phyloP scores from a whole-genome alignment of 108 stramenopile genomes.

The Cyclotella choctawhatcheeana region DNA sequence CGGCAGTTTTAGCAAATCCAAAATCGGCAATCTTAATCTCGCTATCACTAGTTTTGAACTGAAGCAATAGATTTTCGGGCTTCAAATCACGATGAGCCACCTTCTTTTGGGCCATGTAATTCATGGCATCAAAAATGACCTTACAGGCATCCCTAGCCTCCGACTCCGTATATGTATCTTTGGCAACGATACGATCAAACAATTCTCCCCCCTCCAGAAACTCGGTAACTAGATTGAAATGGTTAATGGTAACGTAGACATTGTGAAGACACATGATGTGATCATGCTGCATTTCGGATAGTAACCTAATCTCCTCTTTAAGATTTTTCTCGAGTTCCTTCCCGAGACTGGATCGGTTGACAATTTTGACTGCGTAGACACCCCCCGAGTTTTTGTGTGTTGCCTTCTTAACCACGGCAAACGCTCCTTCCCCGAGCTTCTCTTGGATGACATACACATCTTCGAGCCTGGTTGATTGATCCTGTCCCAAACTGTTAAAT shows the following conservation, averaged over 20 bases:
- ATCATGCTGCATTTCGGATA: conserved; percentile 74
- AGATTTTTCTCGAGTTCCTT: conserved; percentile 35
- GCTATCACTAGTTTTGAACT: conserved; percentile 76
- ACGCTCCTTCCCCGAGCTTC: conserved; percentile 78
- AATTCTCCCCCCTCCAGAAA: conserved; percentile 87
- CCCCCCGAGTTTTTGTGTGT: conserved; percentile 51
- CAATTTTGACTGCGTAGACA: conserved; percentile 68
- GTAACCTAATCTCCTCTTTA: conserved; percentile 64
- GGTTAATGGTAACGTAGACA: conserved; percentile 68
- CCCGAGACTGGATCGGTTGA: conserved; percentile 55
- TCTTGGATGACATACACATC: conserved; percentile 39
- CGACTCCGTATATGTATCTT: conserved; percentile 92
- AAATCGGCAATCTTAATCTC: conserved; percentile 97
- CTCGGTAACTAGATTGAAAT: conserved; percentile 78
- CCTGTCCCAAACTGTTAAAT: background rate
- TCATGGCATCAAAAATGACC: conserved; percentile 84
- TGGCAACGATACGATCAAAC: conserved; percentile 93
- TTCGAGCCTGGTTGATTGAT: conserved; percentile 42
- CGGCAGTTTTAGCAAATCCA: conserved; percentile 90
- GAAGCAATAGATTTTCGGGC: conserved; percentile 90
- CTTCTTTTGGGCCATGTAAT: conserved; percentile 82
- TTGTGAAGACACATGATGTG: conserved; percentile 86
- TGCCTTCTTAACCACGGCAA: conserved; percentile 64
- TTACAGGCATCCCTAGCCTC: conserved; percentile 92
- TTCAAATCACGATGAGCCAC: conserved; percentile 93